These are phyloP conservation scores for Elaeagnus macrophylla DNA, from an alignment of 306 rosid genomes.

Conservation along the genomic window DNA sequence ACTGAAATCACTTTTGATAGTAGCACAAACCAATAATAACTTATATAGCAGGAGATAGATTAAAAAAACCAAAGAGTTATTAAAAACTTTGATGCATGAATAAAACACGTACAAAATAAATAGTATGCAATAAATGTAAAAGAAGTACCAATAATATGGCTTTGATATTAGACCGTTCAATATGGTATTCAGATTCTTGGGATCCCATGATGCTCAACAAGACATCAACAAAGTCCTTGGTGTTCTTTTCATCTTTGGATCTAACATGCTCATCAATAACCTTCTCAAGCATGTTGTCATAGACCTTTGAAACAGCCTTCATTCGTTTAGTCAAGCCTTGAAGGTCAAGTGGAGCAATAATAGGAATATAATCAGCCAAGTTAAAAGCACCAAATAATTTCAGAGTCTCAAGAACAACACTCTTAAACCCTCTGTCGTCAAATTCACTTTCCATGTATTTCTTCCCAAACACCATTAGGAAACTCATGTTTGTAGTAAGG, in stretches of 20 bases:
- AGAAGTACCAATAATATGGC: slow-evolving; percentile 43
- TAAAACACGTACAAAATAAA: background rate
- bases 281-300: slow-evolving; percentile 47
- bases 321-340: slow-evolving; percentile 41
- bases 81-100: background rate
- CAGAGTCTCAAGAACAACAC: slow-evolving; percentile 16
- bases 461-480: slow-evolving; percentile 28
- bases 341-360: slow-evolving; percentile 40
- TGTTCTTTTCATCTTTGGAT: slow-evolving; percentile 15
- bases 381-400: slow-evolving; percentile 24
- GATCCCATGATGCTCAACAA: slow-evolving; percentile 44
- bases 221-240: slow-evolving; percentile 57
- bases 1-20: too few species aligned
- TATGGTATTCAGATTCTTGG: slow-evolving; percentile 34
- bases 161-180: slow-evolving; percentile 53
- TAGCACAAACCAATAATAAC: background rate
- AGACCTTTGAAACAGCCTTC: slow-evolving; percentile 37
- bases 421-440: slow-evolving; percentile 17
- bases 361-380: slow-evolving; percentile 50
- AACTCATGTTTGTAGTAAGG: slow-evolving; percentile 7
- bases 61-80: background rate
- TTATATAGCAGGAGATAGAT: background rate
- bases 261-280: slow-evolving; percentile 50
- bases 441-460: slow-evolving; percentile 22
- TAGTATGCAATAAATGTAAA: background rate